These are phyloP conservation scores for Torulaspora globosa DNA, from an alignment of 1,139 yeast genomes.

Conservation along the genomic window DNA sequence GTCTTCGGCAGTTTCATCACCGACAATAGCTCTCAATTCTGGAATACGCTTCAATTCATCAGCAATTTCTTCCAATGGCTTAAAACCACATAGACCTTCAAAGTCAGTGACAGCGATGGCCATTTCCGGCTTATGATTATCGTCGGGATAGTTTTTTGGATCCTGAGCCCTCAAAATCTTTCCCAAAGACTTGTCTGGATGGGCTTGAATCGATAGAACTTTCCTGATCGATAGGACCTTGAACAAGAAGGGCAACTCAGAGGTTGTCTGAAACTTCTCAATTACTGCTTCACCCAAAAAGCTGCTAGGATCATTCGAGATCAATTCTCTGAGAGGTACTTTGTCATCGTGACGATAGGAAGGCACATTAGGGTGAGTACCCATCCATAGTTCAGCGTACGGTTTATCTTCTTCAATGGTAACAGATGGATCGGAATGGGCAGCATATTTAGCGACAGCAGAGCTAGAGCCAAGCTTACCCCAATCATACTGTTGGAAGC, in stretches of 20 bases:
- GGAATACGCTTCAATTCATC: conserved; percentile 65
- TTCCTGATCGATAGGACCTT: conserved; percentile 89
- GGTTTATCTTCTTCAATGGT: conserved; percentile 68
- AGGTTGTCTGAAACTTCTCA: conserved; percentile 59
- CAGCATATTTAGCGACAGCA: conserved; percentile 85
- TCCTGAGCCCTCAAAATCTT: conserved; percentile 70
- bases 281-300: conserved; percentile 57
- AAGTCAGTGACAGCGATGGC: conserved; percentile 93
- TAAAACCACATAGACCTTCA: conserved; percentile 97
- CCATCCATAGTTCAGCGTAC: conserved; percentile 97
- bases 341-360: conserved; percentile 57
- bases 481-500: conserved; percentile 75
- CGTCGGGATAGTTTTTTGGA: conserved; percentile 95
- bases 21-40: conserved; percentile 69
- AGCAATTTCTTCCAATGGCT: conserved; percentile 77
- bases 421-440: conserved; percentile 58
- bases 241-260: conserved; percentile 85
- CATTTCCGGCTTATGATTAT: conserved; percentile 98
- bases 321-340: conserved; percentile 59
- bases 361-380: conserved; percentile 92
- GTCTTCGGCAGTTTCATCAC: conserved; percentile 50
- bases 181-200: conserved; percentile 88
- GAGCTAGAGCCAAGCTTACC: conserved; percentile 81
- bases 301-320: conserved; percentile 54
- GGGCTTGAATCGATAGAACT: conserved; percentile 94